A percentile compares a stretch with the other conserved stretches of the same genome.
These are phyloP conservation scores for Bruguiera parviflora DNA, from an alignment of 345 rosid species.

Conservation along the genomic window DNA sequence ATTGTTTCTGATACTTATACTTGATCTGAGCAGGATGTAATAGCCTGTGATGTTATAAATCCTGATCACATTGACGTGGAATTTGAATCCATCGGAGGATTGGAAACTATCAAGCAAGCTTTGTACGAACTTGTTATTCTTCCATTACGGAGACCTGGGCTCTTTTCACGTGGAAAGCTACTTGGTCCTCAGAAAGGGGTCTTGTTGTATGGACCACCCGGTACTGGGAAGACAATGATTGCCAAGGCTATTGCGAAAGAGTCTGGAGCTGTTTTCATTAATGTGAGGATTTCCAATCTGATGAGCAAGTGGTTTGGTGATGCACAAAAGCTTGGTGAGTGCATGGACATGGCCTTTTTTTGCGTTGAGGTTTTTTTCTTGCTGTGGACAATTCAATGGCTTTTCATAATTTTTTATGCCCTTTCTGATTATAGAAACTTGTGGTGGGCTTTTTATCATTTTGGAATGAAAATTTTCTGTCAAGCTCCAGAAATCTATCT, in stretches of 20 bases:
- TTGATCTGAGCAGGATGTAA: slow-evolving; percentile 61
- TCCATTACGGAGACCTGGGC: slow-evolving; percentile 82
- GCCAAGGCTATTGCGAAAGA: slow-evolving; percentile 98
- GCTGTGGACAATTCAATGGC: too few species aligned
- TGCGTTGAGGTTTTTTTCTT: background rate
- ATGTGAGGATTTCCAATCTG: slow-evolving; percentile 78
- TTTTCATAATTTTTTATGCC: too few species aligned
- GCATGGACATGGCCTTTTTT: background rate
- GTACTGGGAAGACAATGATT: slow-evolving; percentile 99
- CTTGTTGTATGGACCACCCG: slow-evolving; percentile 93
- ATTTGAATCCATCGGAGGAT: slow-evolving; percentile 85
- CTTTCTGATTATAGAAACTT: background rate
- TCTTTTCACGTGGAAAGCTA: slow-evolving; percentile 85
- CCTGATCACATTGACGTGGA: slow-evolving; percentile 93
- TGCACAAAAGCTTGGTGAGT: slow-evolving; percentile 97
- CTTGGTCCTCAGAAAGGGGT: slow-evolving; percentile 99
- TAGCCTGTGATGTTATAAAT: slow-evolving; percentile 94
- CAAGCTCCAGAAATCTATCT: background rate
- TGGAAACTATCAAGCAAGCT: slow-evolving; percentile 73
- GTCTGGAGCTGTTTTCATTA: slow-evolving; percentile 94
- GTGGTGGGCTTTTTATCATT: background rate
- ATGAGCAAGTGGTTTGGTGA: slow-evolving; percentile 99
- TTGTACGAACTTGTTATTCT: slow-evolving; percentile 88
- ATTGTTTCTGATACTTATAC: background rate
- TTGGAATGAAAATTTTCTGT: background rate